Base-by-base conservation (phyloP, 768 basidiomycete genomes). In the Termitomyces sp. region DNA sequence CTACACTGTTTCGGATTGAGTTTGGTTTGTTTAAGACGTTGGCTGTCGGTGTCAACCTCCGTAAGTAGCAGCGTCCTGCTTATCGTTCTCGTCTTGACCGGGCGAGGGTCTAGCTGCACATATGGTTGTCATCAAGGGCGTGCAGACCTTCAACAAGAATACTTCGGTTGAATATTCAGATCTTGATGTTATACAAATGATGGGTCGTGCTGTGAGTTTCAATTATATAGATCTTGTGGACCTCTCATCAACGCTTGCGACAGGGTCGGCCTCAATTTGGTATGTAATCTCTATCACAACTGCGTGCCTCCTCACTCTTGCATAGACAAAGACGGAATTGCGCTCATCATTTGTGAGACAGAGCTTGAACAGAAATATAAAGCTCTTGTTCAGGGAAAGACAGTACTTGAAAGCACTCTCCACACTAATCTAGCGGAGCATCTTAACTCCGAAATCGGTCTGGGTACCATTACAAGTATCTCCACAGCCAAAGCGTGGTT, bases 11-110 rank as follows among this genome's bases (percentile, higher is more conserved):
- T 28, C 44, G 20, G 18, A 24, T 45, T 34, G 34, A 50, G 10
- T 13, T 16, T 39, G 36, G n/a, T 24, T 20, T 8, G 9, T 8
- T n/a, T 3, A 63, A 95, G 90, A 98, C 96, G 15, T 77, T 99
- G 26, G 95, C 97, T 0, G 94, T 98, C 39, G 96, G 97, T 1
- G 93, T 98, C 34, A 98, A 99, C 68, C 78, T 98, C 54, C 97
- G 92, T 92, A 66, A 62, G 86, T 74, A 26, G 5, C 16, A 31
- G 34, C 16, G n/a, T 13, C 29, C 31, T 29, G 16, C 47, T 45
- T 55, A 42, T 45, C 15, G 54, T 51, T 15, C 41, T 49, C 56
- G 12, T 24, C 31, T 58, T 50, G 39, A 53, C 20, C 49, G 41
- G 52, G 36, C 26, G 53, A 20, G 15, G 16, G 37, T 16, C 60